These are phyloP conservation scores for Protoeuglena noctilucae DNA, from an alignment of 139 green algal species.

Conservation along the genomic window DNA sequence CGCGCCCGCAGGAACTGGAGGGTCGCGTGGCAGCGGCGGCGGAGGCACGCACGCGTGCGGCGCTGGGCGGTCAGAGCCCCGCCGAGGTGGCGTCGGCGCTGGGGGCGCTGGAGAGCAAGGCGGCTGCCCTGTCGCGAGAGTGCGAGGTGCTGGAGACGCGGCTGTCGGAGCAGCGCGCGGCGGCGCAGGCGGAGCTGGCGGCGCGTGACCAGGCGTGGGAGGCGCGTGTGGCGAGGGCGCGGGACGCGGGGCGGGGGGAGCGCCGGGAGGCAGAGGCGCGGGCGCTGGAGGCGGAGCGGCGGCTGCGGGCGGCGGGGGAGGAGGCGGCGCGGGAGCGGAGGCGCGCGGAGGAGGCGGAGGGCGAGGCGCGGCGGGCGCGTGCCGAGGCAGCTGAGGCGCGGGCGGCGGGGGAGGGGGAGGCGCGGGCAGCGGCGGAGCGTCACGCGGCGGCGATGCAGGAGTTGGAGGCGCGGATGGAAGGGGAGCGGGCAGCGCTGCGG, in stretches of 20 bases:
- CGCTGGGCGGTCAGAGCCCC: neutral
- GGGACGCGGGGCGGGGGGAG: neutral
- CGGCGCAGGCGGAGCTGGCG: neutral
- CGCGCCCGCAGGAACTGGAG: neutral
- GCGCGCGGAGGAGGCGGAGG: neutral
- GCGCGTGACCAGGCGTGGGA: neutral
- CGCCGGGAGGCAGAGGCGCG: neutral
- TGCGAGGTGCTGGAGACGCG: neutral
- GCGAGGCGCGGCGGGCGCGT: neutral
- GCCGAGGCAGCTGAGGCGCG: neutral
- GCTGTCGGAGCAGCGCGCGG: neutral
- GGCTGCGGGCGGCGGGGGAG: neutral
- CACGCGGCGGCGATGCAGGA: neutral
- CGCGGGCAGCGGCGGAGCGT: neutral
- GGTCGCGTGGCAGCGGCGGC: too few relatives aligned
- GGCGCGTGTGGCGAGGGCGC: too few relatives aligned
- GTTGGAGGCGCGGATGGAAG: neutral
- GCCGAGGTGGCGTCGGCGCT: neutral
- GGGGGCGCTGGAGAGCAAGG: neutral
- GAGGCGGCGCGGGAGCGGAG: neutral
- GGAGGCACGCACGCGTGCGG: too few relatives aligned
- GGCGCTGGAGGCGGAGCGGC: neutral
- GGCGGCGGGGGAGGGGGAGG: neutral
- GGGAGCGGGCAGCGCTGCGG: too few relatives aligned
- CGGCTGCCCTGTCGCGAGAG: neutral